A percentile compares a stretch with the other conserved stretches of the same genome.
Conservation (phyloP, 192 early-diverging fungal species). For the Kickxella alabastrina region DNA sequence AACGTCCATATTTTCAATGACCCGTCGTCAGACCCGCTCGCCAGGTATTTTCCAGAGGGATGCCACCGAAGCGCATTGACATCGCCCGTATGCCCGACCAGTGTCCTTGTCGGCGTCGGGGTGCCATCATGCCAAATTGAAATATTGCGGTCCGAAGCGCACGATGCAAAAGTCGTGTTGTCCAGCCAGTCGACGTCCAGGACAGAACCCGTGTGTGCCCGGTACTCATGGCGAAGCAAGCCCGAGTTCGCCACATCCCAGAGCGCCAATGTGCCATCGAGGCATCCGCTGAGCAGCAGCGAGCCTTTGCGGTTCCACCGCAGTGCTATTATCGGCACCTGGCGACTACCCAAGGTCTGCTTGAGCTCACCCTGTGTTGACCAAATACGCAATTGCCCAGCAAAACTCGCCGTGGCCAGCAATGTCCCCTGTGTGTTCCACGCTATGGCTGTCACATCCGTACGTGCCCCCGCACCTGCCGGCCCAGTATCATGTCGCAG, state of each 20-base stretch:
- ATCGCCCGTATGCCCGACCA: conserved; percentile 70
- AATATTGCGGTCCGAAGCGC: conserved; percentile 75
- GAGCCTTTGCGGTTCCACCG: conserved; percentile 82
- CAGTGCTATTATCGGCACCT: conserved; percentile 75
- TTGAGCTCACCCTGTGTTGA: conserved; percentile 60
- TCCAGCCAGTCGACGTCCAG: conserved; percentile 94
- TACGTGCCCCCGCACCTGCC: conserved; percentile 48
- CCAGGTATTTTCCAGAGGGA: conserved; percentile 41
- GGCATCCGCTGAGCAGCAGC: conserved; percentile 68
- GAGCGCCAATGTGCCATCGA: conserved; percentile 76
- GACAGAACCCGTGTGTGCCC: conserved; percentile 49
- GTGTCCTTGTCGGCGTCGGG: conserved; percentile 65
- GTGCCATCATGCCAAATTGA: conserved; percentile 74
- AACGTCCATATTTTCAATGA: conserved; percentile 45
- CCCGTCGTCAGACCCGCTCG: conserved; percentile 48
- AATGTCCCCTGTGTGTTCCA: conserved; percentile 80
- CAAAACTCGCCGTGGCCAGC: conserved; percentile 82
- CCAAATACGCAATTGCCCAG: conserved; percentile 86
- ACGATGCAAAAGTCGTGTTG: conserved; percentile 85
- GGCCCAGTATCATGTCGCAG: conserved; percentile 51
- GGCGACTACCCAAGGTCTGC: conserved; percentile 62
- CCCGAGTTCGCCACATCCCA: conserved; percentile 83
- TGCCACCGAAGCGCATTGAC: conserved; percentile 51
- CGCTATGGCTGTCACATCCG: conserved; percentile 77
- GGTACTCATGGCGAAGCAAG: conserved; percentile 49